phyloP scores from a whole-genome alignment of 2,329 filamentous ascomycete genomes.

The Thelonectria olida region DNA sequence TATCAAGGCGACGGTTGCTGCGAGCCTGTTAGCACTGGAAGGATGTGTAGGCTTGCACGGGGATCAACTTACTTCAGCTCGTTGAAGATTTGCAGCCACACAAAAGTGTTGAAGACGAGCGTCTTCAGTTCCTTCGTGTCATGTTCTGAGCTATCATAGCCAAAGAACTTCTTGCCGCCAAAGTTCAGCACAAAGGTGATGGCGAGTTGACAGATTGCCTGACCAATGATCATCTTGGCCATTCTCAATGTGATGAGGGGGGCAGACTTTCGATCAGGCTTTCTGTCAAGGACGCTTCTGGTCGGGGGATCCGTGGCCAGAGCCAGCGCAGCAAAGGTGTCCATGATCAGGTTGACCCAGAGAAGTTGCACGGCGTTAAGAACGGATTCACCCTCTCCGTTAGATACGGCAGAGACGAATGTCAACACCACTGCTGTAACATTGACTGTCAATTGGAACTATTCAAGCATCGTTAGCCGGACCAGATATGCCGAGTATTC shows the following conservation, averaged over 20 bases:
- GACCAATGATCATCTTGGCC: slow-evolving; percentile 73
- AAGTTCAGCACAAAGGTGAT: slow-evolving; percentile 70
- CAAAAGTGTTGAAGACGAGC: slow-evolving; percentile 75
- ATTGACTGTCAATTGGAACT: slow-evolving; percentile 72
- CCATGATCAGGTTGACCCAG: slow-evolving; percentile 73
- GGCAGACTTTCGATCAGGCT: slow-evolving; percentile 69
- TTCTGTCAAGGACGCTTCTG: slow-evolving; percentile 65
- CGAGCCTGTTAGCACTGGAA: slow-evolving; percentile 65
- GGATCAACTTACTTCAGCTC: slow-evolving; percentile 72
- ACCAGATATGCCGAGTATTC: background rate
- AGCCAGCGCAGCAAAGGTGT: slow-evolving; percentile 70
- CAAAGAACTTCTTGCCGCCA: slow-evolving; percentile 64
- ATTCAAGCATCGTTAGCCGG: background rate
- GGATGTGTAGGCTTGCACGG: slow-evolving; percentile 53
- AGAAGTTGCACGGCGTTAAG: slow-evolving; percentile 68
- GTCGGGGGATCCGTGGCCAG: slow-evolving; percentile 71
- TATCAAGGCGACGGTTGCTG: slow-evolving; percentile 75
- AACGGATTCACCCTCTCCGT: slow-evolving; percentile 59
- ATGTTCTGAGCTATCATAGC: slow-evolving; percentile 45
- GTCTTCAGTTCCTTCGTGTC: slow-evolving; percentile 58
- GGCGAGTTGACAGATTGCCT: slow-evolving; percentile 67
- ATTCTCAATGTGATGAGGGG: slow-evolving; percentile 75
- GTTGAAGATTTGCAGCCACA: slow-evolving; percentile 80
- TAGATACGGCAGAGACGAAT: slow-evolving; percentile 66
- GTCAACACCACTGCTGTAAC: slow-evolving; percentile 69